Evolutionary conservation across 2,329 filamentous ascomycete genomes (phyloP).

Genomic region (Venturia oleaginea): DNA sequence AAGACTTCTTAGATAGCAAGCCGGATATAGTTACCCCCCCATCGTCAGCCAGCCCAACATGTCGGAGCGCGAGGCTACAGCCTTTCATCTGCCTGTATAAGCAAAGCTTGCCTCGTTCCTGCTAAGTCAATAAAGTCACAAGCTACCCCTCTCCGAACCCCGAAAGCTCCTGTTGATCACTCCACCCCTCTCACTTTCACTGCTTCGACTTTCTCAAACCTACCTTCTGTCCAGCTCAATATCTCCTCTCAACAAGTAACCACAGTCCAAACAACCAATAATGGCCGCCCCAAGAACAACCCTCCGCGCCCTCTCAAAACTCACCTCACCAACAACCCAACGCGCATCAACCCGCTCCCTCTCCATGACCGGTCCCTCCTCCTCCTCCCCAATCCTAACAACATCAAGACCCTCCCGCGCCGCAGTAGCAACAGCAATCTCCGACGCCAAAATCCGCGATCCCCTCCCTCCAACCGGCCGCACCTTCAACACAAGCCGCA

Average conservation of each 20-base stretch:
- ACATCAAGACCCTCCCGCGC: conserved; percentile 40
- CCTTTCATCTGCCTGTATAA: neutral
- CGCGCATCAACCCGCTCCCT: conserved; percentile 34
- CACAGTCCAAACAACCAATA: conserved; percentile 13
- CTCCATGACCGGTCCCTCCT: conserved; percentile 52
- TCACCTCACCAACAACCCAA: conserved; percentile 28
- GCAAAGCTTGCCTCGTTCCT: neutral
- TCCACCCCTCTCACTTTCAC: neutral
- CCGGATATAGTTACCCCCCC: neutral
- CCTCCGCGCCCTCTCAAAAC: conserved; percentile 33
- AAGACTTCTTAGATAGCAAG: neutral
- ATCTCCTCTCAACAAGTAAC: neutral
- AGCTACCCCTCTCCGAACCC: neutral
- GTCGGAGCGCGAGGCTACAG: neutral
- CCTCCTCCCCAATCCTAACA: conserved; percentile 42
- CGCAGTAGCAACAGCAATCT: conserved; percentile 42
- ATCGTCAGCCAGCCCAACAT: neutral
- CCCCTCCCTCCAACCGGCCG: conserved; percentile 27
- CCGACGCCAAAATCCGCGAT: conserved; percentile 35
- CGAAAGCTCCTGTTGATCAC: neutral
- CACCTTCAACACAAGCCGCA: conserved; percentile 53
- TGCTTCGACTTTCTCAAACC: neutral
- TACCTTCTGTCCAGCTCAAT: neutral
- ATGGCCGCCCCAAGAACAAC: conserved; percentile 37
- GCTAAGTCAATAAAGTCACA: neutral